phyloP scores from a whole-genome alignment of 2,329 filamentous ascomycete species.

The Fusarium cyanostomum region DNA sequence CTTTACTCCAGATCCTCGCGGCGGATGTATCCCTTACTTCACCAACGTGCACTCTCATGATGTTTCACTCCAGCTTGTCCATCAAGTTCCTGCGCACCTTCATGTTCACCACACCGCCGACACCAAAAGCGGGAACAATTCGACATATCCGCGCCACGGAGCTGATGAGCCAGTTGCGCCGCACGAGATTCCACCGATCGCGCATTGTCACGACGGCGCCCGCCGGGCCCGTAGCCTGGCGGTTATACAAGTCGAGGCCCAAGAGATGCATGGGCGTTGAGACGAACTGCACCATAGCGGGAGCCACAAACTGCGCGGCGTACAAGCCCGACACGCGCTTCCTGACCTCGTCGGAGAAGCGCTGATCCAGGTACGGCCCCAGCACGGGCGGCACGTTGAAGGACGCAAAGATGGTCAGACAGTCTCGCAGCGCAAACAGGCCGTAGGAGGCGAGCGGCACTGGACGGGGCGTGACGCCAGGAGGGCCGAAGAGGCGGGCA shows the following conservation, averaged over 20 bases:
- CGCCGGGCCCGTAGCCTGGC: constrained; percentile 54
- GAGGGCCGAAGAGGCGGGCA: constrained; percentile 80
- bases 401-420: constrained; percentile 87
- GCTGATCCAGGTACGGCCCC: constrained; percentile 71
- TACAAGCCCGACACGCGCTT: constrained; percentile 61
- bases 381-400: constrained; percentile 89
- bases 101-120: constrained; percentile 86
- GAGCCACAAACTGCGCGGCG: constrained; percentile 81
- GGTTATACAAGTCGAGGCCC: constrained; percentile 87
- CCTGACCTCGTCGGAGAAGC: constrained; percentile 60
- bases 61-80: constrained; percentile 59
- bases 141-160: constrained; percentile 79
- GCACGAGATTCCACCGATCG: constrained; percentile 74
- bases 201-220: constrained; percentile 51
- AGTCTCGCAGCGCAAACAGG: constrained; percentile 85
- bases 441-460: constrained; percentile 77
- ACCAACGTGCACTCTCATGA: neutral
- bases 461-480: constrained; percentile 57
- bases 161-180: constrained; percentile 79
- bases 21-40: neutral
- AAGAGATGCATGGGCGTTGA: constrained; percentile 87
- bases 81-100: constrained; percentile 75
- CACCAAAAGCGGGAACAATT: constrained; percentile 88
- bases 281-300: constrained; percentile 79
- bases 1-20: neutral